Conservation (phyloP, 1,284 basidiomycete genomes). For the Sutorius eximius region DNA sequence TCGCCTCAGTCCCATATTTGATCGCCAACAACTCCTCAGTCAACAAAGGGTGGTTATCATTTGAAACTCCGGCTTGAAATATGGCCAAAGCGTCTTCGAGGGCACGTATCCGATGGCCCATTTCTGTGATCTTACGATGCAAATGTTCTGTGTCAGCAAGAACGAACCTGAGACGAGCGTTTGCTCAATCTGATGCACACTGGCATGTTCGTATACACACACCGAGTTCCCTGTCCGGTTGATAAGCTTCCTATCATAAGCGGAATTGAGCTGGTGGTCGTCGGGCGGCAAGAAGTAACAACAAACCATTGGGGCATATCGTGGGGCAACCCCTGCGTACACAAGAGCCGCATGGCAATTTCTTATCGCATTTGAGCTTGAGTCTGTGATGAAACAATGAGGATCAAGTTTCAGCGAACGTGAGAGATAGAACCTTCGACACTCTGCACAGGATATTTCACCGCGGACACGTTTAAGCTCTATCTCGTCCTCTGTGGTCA, state of each 20-base stretch:
- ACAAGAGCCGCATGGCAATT: slow-evolving; percentile 54
- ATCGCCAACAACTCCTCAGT: slow-evolving; percentile 59
- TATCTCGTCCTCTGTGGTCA: slow-evolving; percentile 49
- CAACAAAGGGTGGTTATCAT: slow-evolving; percentile 63
- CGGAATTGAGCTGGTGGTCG: not conserved
- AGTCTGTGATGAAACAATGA: slow-evolving; percentile 40
- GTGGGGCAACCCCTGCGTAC: slow-evolving; percentile 44
- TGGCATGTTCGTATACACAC: slow-evolving; percentile 10
- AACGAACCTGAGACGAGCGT: slow-evolving; percentile 48
- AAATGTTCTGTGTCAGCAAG: slow-evolving; percentile 70
- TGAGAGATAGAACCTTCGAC: slow-evolving; percentile 38
- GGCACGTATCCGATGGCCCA: slow-evolving; percentile 71
- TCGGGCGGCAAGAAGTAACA: not conserved
- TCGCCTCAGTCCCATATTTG: slow-evolving; percentile 53
- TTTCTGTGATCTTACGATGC: slow-evolving; percentile 66
- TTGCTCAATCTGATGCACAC: not conserved
- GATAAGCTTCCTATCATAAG: slow-evolving; percentile 44
- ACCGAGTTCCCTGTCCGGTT: slow-evolving; percentile 61
- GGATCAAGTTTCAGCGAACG: not conserved
- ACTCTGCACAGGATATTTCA: slow-evolving; percentile 60
- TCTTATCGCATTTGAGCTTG: slow-evolving; percentile 72
- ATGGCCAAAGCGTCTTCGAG: slow-evolving; percentile 68
- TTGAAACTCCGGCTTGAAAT: slow-evolving; percentile 60
- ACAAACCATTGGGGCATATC: slow-evolving; percentile 51
- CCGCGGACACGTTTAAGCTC: slow-evolving; percentile 53